Evolutionary conservation across 805 yeast genomes (phyloP).

Genomic region (Sugiyamaella mastotermitis): DNA sequence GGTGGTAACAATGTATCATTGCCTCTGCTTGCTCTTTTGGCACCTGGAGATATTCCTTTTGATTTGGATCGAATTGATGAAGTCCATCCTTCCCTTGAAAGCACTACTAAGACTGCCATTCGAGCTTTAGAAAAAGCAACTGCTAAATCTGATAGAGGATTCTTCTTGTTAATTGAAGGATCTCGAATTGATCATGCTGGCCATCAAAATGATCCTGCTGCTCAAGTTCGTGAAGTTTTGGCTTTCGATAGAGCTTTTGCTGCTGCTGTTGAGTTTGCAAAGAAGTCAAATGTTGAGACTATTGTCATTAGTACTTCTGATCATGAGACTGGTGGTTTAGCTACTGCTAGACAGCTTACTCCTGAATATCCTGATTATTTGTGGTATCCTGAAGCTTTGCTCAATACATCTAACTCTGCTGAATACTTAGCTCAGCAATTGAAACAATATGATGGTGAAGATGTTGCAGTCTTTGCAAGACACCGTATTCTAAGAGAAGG

Average conservation of each 20-base stretch:
- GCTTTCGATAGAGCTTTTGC: conserved; percentile 80
- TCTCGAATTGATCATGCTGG: conserved; percentile 95
- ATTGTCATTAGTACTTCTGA: conserved; percentile 78
- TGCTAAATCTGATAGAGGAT: conserved; percentile 66
- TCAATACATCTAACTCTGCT: conserved; percentile 69
- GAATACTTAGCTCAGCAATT: conserved; percentile 56
- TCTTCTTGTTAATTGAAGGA: conserved; percentile 83
- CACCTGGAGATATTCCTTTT: conserved; percentile 74
- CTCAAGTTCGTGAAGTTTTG: conserved; percentile 85
- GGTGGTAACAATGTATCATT: conserved; percentile 58
- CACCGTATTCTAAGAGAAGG: conserved; percentile 53
- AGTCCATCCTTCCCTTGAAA: conserved; percentile 70
- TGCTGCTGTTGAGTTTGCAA: conserved; percentile 67
- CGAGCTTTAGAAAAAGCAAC: conserved; percentile 62
- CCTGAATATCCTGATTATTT: conserved; percentile 72
- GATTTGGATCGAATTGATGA: conserved; percentile 66
- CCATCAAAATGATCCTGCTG: conserved; percentile 89
- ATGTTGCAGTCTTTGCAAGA: conserved; percentile 42
- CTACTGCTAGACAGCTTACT: conserved; percentile 74
- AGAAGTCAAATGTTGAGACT: conserved; percentile 66
- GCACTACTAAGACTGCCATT: conserved; percentile 70
- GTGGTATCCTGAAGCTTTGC: conserved; percentile 79
- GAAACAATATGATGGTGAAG: conserved; percentile 28
- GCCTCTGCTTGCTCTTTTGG: conserved; percentile 74
- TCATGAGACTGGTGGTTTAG: conserved; percentile 94